phyloP scores from a whole-genome alignment of 805 yeast genomes.

The Yarrowia sp. region DNA sequence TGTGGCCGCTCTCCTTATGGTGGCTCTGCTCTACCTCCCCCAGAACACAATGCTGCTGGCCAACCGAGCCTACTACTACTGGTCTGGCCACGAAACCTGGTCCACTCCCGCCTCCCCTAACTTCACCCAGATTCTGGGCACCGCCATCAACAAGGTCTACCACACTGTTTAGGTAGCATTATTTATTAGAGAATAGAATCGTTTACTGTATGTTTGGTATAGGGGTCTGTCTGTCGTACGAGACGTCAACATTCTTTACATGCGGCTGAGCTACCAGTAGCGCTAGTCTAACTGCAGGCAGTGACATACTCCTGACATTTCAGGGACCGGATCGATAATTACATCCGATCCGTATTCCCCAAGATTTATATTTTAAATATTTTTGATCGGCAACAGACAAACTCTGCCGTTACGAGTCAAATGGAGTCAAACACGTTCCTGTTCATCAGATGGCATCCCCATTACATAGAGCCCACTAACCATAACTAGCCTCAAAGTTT shows the following conservation, averaged over 20 bases:
- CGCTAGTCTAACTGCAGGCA: too few relatives aligned
- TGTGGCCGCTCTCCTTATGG: constrained; percentile 15
- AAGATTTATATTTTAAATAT: too few relatives aligned
- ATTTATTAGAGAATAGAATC: constrained; percentile 22
- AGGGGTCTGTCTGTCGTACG: not conserved
- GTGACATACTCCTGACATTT: too few relatives aligned
- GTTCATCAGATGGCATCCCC: not conserved
- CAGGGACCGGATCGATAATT: too few relatives aligned
- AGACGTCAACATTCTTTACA: not conserved
- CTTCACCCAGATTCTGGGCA: constrained; percentile 24
- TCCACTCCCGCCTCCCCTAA: constrained; percentile 20
- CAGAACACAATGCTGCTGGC: constrained; percentile 21
- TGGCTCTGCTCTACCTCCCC: constrained; percentile 23
- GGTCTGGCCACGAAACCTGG: constrained; percentile 25
- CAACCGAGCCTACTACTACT: constrained; percentile 26
- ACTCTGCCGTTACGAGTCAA: too few relatives aligned
- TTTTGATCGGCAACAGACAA: too few relatives aligned
- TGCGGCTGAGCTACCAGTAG: too few relatives aligned
- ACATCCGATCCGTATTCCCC: too few relatives aligned
- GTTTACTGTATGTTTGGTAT: not conserved
- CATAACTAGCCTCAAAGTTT: not conserved
- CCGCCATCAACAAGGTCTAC: constrained; percentile 26
- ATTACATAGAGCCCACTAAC: not conserved
- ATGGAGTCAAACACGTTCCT: not conserved
- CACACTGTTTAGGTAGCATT: constrained; percentile 5